Conservation (phyloP, 1,284 basidiomycete genomes). For the Cutaneotrichosporon mucoides region DNA sequence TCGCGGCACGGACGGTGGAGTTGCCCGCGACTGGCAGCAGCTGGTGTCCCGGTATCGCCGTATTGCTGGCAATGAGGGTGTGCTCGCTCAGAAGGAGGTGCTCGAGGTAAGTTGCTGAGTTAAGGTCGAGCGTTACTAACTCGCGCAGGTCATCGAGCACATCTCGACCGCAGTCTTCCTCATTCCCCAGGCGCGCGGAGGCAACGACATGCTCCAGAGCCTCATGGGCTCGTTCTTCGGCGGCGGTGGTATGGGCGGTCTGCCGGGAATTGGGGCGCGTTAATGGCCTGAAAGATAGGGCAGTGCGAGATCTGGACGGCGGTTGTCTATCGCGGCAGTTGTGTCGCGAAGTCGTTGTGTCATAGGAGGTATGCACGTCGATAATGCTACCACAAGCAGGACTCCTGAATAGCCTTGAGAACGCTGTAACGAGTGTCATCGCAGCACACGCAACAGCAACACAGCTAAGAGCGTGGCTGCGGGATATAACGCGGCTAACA, state of each 20-base stretch:
- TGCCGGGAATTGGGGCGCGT: conserved; percentile 6
- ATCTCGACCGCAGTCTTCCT: conserved; percentile 66
- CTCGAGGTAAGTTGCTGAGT: conserved; percentile 58
- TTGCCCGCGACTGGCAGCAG: conserved; percentile 68
- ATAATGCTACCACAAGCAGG: not conserved
- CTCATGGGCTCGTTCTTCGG: conserved; percentile 78
- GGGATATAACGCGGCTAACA: too few species aligned
- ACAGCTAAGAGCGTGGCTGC: too few species aligned
- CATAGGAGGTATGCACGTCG: not conserved
- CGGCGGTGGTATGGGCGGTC: conserved; percentile 52
- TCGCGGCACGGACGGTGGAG: conserved; percentile 56
- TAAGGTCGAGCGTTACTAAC: too few species aligned
- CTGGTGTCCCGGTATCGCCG: conserved; percentile 70
- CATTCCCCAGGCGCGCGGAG: conserved; percentile 65
- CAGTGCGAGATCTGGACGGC: too few species aligned
- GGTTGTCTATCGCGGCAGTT: too few species aligned
- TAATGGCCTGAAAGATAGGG: not conserved
- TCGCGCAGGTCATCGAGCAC: conserved; percentile 56
- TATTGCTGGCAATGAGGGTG: conserved; percentile 54
- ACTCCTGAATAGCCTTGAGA: too few species aligned
- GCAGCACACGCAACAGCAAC: too few species aligned
- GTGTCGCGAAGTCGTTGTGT: not conserved
- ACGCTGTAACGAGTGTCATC: too few species aligned
- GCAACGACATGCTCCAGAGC: conserved; percentile 74
- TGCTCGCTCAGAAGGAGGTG: conserved; percentile 64